Base-by-base conservation (phyloP, 78 protist species). In the Bodo saltans region DNA sequence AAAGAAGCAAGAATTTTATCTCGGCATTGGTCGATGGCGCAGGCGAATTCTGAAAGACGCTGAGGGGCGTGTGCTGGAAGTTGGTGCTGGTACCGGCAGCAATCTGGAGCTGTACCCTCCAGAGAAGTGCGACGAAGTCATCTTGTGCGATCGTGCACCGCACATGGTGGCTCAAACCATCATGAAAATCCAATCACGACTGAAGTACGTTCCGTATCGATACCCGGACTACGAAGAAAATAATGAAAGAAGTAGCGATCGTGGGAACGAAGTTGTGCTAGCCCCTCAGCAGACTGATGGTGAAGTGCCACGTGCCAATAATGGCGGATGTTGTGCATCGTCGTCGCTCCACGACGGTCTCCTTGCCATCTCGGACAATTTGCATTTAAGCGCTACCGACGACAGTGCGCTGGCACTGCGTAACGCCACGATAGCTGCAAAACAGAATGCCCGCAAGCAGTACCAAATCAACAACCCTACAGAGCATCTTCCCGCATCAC, bases 71-170 rank as follows among this genome's bases (percentile, higher is more conserved):
- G 53, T 39, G 34, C 25, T 76, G 41, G 81, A 76, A 23, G 69
- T 76, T 32, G 81, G 81, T 3, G 12, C 37, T 29, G 81, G 81
- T 28, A 76, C 81, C 28, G 81, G 81, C 37, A 8, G 53, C 42
- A 76, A 76, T 12, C 1, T 40, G 25, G 34, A 29, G 37, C 34
- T 30, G 41, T 60, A 67, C 12, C 81, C 26, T 3, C 23, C 25
- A 23, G 1, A 2, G 37, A 27, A 3, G 37, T 47, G 60, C 60
- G 8, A 8, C 60, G 34, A 76, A 29, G 67, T 76, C 34, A 39
- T 38, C 34, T 27, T 37, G 35, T 29, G 39, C 3, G 81, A 76
- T 38, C 81, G 35, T 33, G 35, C 81, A 2, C 69, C 17, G 67
- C 34, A 76, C 39, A 76, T 76, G 81, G 42, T 76, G n/a, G 12